phyloP scores from a whole-genome alignment of 441 rosid genomes.

The Aquilaria agallochum region DNA sequence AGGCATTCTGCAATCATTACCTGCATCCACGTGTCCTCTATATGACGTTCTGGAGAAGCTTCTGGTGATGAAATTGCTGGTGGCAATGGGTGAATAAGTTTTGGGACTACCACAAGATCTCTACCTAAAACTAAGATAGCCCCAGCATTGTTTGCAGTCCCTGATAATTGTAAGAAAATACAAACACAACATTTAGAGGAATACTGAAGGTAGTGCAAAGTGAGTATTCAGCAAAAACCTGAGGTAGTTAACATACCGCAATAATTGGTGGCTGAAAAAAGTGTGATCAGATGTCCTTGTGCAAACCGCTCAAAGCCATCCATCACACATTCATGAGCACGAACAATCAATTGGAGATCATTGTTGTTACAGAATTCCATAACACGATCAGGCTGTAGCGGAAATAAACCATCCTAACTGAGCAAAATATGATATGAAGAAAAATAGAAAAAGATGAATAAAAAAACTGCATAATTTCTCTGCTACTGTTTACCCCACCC shows the following conservation, averaged over 20 bases:
- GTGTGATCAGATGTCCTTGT: constrained; percentile 89
- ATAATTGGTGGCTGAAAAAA: constrained; percentile 92
- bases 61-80: constrained; percentile 81
- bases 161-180: constrained; percentile 27
- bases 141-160: constrained; percentile 93
- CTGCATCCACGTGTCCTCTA: constrained; percentile 98
- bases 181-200: not conserved
- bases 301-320: constrained; percentile 97
- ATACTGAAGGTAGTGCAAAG: not conserved
- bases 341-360: constrained; percentile 88
- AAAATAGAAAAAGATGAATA: too few species aligned
- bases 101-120: constrained; percentile 94
- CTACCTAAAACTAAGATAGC: constrained; percentile 93
- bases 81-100: constrained; percentile 86
- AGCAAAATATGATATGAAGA: constrained; percentile 12
- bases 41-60: constrained; percentile 68
- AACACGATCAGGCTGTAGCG: constrained; percentile 84
- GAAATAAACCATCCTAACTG: not conserved
- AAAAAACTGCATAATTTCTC: too few species aligned
- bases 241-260: constrained; percentile 48
- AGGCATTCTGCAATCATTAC: constrained; percentile 19
- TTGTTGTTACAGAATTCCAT: constrained; percentile 97
- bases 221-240: too few species aligned
- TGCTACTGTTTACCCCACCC: too few species aligned
- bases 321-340: constrained; percentile 97